Percentiles rank a stretch among this genome's conserved stretches.
phyloP scores from a whole-genome alignment of 805 yeast genomes.

The Zygoascus ofunaensis region DNA sequence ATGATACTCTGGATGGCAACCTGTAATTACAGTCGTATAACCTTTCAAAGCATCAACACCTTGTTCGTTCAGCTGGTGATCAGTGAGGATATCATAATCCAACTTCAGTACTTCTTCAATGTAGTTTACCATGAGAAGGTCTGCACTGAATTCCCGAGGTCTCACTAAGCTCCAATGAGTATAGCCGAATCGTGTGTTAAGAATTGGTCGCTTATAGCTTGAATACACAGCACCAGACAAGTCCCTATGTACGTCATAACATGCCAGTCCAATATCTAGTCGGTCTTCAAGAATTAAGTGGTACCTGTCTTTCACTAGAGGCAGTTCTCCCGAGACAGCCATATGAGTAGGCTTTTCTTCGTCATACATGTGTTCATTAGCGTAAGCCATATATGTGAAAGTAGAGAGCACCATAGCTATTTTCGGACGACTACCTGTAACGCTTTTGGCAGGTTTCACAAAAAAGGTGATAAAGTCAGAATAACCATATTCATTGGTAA shows the following conservation, averaged over 20 bases:
- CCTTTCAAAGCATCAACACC: neutral
- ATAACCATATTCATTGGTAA: neutral
- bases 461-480: neutral
- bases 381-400: neutral
- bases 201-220: neutral
- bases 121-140: neutral
- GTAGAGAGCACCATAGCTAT: neutral
- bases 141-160: neutral
- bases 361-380: neutral
- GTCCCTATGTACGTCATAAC: neutral
- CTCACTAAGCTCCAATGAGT: neutral
- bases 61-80: neutral
- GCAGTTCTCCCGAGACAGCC: neutral
- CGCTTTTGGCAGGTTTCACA: neutral
- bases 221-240: neutral
- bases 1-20: neutral
- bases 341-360: neutral
- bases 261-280: neutral
- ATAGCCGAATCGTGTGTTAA: neutral
- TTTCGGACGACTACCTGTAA: neutral
- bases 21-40: neutral
- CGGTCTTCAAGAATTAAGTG: neutral
- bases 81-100: neutral
- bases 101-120: neutral
- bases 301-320: neutral